Conservation (phyloP, 345 rosid genomes). For the Reutealis trisperma region DNA sequence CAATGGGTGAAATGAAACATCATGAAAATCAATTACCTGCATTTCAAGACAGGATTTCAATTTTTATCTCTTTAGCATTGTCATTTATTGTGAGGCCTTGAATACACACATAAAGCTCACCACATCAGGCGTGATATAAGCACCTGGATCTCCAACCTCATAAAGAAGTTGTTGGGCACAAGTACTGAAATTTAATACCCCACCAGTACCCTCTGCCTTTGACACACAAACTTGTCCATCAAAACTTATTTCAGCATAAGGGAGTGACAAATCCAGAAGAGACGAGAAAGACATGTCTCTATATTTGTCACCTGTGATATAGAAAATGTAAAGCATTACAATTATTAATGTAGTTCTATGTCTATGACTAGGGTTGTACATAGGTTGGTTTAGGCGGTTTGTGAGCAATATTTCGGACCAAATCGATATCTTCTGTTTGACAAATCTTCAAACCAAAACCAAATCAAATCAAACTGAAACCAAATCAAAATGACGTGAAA, state of each 20-base stretch:
- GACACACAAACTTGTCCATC: slow-evolving; percentile 61
- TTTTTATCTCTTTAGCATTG: not conserved
- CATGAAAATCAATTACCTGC: slow-evolving; percentile 70
- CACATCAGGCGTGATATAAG: slow-evolving; percentile 94
- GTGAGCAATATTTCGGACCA: too few relatives aligned
- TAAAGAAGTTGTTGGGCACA: slow-evolving; percentile 93
- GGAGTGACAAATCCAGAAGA: slow-evolving; percentile 82
- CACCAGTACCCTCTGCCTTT: slow-evolving; percentile 79
- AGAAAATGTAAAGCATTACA: slow-evolving; percentile 23
- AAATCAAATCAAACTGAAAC: too few relatives aligned
- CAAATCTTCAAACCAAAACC: too few relatives aligned
- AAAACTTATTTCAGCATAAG: slow-evolving; percentile 69
- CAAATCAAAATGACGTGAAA: too few relatives aligned
- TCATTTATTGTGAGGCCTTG: slow-evolving; percentile 6
- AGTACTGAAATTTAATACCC: slow-evolving; percentile 65
- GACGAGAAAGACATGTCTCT: slow-evolving; percentile 56
- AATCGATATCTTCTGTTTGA: too few relatives aligned
- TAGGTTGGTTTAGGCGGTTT: too few relatives aligned
- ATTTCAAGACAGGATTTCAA: slow-evolving; percentile 23
- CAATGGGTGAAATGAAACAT: slow-evolving; percentile 67
- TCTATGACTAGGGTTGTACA: not conserved
- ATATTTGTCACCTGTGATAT: slow-evolving; percentile 58
- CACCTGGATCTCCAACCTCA: slow-evolving; percentile 82
- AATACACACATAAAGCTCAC: slow-evolving; percentile 40
- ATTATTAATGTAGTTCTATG: not conserved